phyloP scores from a whole-genome alignment of 139 green algal species.

The Cymbomonas tetramitiformis region DNA sequence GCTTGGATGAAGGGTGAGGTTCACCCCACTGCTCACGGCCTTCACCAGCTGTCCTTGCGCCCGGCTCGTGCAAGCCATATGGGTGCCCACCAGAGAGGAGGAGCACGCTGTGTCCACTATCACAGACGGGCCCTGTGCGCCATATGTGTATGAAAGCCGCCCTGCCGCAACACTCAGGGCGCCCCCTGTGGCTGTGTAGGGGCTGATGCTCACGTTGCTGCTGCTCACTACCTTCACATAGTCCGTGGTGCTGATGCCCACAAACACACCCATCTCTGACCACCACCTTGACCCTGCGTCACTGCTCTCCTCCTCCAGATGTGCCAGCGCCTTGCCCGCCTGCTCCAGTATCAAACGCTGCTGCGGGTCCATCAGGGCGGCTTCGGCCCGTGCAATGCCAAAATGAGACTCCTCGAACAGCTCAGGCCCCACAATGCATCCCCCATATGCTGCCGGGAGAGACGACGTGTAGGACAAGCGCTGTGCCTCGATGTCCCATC shows the following conservation, averaged over 20 bases:
- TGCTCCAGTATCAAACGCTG: constrained; percentile 36
- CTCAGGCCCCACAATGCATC: not conserved
- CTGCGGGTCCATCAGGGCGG: constrained; percentile 36
- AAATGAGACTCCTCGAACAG: constrained; percentile 11
- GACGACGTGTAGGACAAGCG: constrained; percentile 7
- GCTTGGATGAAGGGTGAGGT: constrained; percentile 6
- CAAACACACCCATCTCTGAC: not conserved
- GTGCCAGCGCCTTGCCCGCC: not conserved
- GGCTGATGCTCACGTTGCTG: not conserved
- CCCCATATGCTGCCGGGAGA: constrained; percentile 7
- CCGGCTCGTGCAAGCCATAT: not conserved
- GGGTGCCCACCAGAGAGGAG: constrained; percentile 3
- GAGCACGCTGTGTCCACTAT: constrained; percentile 36
- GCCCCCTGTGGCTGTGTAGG: not conserved
- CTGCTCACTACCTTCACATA: too few relatives aligned
- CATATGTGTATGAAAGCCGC: constrained; percentile 35
- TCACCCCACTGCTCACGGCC: constrained; percentile 1
- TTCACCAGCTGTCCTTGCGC: too few relatives aligned
- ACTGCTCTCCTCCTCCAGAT: too few relatives aligned
- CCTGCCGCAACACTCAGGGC: constrained; percentile 42
- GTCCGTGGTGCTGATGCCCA: constrained; percentile 18
- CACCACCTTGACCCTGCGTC: too few relatives aligned
- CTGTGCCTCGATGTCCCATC: too few relatives aligned
- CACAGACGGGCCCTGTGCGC: constrained; percentile 33
- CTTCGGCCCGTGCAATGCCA: constrained; percentile 7